These are phyloP conservation scores for Pseudogymnoascus sp. DNA, from an alignment of 2,329 filamentous ascomycete genomes.

Conservation along the genomic window DNA sequence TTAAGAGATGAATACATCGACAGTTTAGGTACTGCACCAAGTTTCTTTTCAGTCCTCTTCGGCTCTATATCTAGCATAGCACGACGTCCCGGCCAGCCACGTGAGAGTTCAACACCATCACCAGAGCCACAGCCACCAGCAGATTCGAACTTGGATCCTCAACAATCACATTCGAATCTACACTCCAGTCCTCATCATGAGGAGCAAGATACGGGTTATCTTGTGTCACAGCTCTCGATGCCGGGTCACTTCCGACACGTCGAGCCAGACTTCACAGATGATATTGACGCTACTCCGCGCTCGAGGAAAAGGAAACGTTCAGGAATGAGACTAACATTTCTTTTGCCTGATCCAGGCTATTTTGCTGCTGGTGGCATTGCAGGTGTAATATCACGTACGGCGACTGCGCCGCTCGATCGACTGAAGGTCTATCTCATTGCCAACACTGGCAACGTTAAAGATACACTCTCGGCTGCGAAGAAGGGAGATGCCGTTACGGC, in stretches of 20 bases:
- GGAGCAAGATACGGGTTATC: neutral
- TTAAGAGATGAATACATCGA: slow-evolving; percentile 85
- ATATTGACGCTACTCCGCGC: slow-evolving; percentile 6
- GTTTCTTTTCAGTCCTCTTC: slow-evolving; percentile 64
- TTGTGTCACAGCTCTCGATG: neutral
- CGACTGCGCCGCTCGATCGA: slow-evolving; percentile 91
- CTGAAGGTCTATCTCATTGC: slow-evolving; percentile 97
- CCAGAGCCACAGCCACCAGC: slow-evolving; percentile 2
- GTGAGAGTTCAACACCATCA: slow-evolving; percentile 11
- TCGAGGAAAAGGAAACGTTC: slow-evolving; percentile 13
- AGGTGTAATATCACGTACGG: slow-evolving; percentile 88
- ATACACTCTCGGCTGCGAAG: slow-evolving; percentile 58
- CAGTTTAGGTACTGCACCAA: slow-evolving; percentile 78
- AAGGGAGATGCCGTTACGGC: slow-evolving; percentile 59
- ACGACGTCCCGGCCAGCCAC: slow-evolving; percentile 27
- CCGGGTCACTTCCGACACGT: slow-evolving; percentile 1
- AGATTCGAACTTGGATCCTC: slow-evolving; percentile 3
- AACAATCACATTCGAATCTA: neutral
- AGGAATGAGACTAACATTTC: slow-evolving; percentile 20
- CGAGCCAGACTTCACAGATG: slow-evolving; percentile 10
- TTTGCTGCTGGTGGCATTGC: slow-evolving; percentile 92
- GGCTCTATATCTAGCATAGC: slow-evolving; percentile 66
- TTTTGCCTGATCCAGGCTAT: slow-evolving; percentile 83
- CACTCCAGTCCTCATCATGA: neutral
- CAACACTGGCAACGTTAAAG: slow-evolving; percentile 59